Conservation (phyloP, 2,329 filamentous ascomycete genomes). For the Pseudocercospora musae region DNA sequence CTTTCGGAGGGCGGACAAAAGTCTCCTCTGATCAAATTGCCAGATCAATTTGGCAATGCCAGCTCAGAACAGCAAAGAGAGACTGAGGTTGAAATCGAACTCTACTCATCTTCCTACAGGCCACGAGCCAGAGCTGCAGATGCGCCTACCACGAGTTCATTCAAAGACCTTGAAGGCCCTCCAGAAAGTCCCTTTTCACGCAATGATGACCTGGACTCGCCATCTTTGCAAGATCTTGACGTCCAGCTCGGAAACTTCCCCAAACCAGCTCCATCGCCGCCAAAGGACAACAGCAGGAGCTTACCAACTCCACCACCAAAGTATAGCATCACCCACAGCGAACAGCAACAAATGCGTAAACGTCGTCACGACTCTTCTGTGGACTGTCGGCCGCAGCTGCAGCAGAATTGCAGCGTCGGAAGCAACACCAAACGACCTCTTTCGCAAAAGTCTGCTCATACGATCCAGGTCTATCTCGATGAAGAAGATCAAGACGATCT, state of each 20-base stretch:
- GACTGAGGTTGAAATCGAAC: conserved; percentile 1
- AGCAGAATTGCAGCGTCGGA: not conserved
- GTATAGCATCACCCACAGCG: not conserved
- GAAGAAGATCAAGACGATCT: conserved; percentile 21
- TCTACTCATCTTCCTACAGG: not conserved
- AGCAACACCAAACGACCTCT: conserved; percentile 3
- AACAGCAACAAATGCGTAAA: conserved; percentile 6
- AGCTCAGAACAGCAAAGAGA: not conserved
- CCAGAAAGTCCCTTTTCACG: not conserved
- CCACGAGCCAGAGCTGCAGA: not conserved
- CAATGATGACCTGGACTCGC: not conserved
- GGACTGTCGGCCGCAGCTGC: not conserved
- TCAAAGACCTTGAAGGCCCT: not conserved
- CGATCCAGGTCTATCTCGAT: conserved; percentile 28
- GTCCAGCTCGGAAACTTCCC: conserved; percentile 22
- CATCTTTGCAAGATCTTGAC: conserved; percentile 14
- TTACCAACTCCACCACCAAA: not conserved
- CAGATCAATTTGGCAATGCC: not conserved
- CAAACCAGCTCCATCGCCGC: conserved; percentile 6
- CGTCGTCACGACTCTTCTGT: conserved; percentile 16
- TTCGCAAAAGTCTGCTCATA: conserved; percentile 18
- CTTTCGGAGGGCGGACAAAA: conserved; percentile 7
- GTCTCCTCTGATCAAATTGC: conserved; percentile 6
- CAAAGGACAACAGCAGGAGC: not conserved
- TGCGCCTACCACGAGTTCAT: not conserved